phyloP scores from a whole-genome alignment of 179 eudicot genomes.

The Patellifolia procumbens region DNA sequence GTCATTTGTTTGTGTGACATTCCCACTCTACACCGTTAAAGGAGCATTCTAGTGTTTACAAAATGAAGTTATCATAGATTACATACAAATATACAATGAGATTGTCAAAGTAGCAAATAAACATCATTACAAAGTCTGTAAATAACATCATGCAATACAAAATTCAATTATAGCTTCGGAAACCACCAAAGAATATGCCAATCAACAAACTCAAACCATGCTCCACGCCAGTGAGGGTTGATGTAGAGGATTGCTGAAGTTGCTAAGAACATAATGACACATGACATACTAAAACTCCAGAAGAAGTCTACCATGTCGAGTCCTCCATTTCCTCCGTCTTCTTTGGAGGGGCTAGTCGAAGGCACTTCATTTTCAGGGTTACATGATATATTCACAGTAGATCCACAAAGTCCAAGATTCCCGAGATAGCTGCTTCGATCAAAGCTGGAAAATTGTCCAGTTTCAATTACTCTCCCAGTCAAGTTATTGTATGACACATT shows the following conservation, averaged over 20 bases:
- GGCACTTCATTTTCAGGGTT: neutral
- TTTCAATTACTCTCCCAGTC: conserved; percentile 10
- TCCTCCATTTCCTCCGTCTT: neutral
- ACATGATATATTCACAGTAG: neutral
- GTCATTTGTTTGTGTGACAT: too few species aligned
- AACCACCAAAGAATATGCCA: neutral
- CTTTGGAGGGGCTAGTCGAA: neutral
- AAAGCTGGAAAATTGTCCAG: conserved; percentile 29
- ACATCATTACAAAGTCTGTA: neutral
- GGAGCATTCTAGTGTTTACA: neutral
- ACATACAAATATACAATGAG: too few species aligned
- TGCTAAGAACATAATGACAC: neutral
- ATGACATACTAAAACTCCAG: conserved; percentile 9
- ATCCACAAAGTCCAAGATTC: conserved; percentile 19
- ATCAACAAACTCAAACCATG: neutral
- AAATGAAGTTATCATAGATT: neutral
- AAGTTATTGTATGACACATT: conserved; percentile 30
- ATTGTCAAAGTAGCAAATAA: neutral
- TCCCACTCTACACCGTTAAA: too few species aligned
- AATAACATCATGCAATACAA: too few species aligned
- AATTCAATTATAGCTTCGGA: neutral
- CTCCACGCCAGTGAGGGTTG: neutral
- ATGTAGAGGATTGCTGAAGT: neutral
- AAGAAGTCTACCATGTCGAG: conserved; percentile 12
- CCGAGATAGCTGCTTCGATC: conserved; percentile 15